A percentile compares a stretch with the other conserved stretches of the same genome.
These are phyloP conservation scores for Tolypocladium album DNA, from an alignment of 2,329 filamentous ascomycete species.

Conservation along the genomic window DNA sequence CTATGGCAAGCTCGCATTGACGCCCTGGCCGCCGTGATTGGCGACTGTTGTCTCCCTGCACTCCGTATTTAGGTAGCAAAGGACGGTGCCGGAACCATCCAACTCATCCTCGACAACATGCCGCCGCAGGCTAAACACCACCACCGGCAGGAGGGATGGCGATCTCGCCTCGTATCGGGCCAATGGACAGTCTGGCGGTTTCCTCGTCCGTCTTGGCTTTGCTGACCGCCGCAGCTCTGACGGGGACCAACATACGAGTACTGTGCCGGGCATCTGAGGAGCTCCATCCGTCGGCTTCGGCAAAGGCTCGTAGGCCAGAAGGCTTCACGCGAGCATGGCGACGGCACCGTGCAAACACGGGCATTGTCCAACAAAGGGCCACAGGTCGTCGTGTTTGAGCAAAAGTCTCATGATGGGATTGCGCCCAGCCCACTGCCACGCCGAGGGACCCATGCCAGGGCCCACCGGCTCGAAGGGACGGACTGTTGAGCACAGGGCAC, in stretches of 20 bases:
- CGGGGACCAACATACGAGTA: not conserved
- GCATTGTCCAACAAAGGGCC: not conserved
- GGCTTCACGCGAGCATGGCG: not conserved
- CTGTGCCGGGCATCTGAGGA: not conserved
- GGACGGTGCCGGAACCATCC: not conserved
- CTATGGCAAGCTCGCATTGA: not conserved
- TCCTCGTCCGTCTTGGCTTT: not conserved
- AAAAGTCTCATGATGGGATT: not conserved
- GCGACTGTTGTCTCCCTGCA: not conserved
- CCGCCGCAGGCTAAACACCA: not conserved
- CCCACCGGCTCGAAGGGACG: not conserved
- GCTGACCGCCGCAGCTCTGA: not conserved
- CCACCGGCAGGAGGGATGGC: not conserved
- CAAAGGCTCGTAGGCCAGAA: not conserved
- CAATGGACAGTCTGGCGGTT: not conserved
- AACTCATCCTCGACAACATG: not conserved
- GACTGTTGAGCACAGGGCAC: not conserved
- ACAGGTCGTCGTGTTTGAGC: not conserved
- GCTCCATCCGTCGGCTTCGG: not conserved
- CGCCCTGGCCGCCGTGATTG: not conserved
- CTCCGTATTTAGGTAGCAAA: not conserved
- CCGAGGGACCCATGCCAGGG: not conserved
- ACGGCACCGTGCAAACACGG: not conserved
- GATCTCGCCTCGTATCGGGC: not conserved
- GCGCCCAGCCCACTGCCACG: not conserved